phyloP scores from a whole-genome alignment of 805 yeast species.

The Kazachstania bromeliacearum region DNA sequence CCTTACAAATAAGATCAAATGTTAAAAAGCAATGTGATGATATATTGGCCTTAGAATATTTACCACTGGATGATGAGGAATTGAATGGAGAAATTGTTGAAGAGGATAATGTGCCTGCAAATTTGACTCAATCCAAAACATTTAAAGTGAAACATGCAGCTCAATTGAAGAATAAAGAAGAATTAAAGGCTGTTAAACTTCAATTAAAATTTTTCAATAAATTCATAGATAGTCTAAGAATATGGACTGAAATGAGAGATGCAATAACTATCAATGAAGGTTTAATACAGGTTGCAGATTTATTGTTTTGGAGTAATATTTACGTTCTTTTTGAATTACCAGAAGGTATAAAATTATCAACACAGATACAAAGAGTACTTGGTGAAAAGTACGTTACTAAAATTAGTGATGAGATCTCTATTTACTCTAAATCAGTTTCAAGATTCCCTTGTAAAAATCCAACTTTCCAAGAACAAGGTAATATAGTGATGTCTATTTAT shows the following conservation, averaged over 20 bases:
- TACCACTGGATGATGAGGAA: constrained; percentile 17
- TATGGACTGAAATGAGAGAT: constrained; percentile 16
- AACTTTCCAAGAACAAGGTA: constrained; percentile 23
- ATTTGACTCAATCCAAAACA: constrained; percentile 24
- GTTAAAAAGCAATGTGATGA: constrained; percentile 15
- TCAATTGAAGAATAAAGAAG: constrained; percentile 13
- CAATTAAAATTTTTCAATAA: constrained; percentile 14
- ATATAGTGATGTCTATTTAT: constrained; percentile 20
- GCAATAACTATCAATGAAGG: not conserved
- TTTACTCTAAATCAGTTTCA: too few relatives aligned
- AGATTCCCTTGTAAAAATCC: too few relatives aligned
- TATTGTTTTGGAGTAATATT: constrained; percentile 20
- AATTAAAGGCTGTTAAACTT: constrained; percentile 16
- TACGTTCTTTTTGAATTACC: constrained; percentile 20
- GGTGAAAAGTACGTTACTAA: constrained; percentile 9
- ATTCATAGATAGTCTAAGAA: constrained; percentile 12
- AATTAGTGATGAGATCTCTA: constrained; percentile 4
- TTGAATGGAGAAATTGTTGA: constrained; percentile 5
- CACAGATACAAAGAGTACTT: constrained; percentile 9
- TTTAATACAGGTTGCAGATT: constrained; percentile 9
- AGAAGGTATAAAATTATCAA: constrained; percentile 13
- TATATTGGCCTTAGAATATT: constrained; percentile 10
- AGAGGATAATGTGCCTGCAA: constrained; percentile 7
- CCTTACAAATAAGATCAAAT: constrained; percentile 24
- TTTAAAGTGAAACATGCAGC: constrained; percentile 20